Percentiles rank a stretch among this genome's conserved stretches.
These are phyloP conservation scores for Gynochthodes officinalis DNA, from an alignment of 257 asterid species.

Conservation along the genomic window DNA sequence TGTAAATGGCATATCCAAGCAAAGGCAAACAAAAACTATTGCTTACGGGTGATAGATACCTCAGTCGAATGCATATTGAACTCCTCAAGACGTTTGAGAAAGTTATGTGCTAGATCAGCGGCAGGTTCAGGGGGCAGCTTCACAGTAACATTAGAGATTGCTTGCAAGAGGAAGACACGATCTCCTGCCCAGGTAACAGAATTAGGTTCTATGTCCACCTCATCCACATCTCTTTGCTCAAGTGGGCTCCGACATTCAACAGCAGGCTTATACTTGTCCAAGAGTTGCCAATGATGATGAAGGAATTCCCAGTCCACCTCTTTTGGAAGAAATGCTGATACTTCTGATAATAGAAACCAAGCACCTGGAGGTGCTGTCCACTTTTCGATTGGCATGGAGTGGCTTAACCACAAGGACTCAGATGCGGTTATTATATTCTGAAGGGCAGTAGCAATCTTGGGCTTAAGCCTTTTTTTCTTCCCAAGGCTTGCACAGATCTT, in stretches of 20 bases:
- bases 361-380: constrained; percentile 97
- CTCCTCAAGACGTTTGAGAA: constrained; percentile 73
- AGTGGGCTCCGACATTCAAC: constrained; percentile 38
- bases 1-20: neutral
- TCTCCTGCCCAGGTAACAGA: constrained; percentile 83
- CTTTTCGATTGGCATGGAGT: constrained; percentile 57
- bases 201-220: constrained; percentile 44
- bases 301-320: constrained; percentile 92
- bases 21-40: neutral
- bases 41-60: constrained; percentile 40
- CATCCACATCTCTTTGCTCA: constrained; percentile 31
- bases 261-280: constrained; percentile 59
- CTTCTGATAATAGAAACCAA: constrained; percentile 91
- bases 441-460: constrained; percentile 59
- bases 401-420: constrained; percentile 60
- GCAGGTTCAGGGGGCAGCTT: constrained; percentile 87
- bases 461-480: constrained; percentile 69
- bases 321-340: constrained; percentile 70
- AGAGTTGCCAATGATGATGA: constrained; percentile 80
- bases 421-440: constrained; percentile 67
- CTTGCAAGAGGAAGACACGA: constrained; percentile 87
- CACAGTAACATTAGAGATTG: constrained; percentile 78
- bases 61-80: constrained; percentile 92
- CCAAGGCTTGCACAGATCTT: constrained; percentile 86
- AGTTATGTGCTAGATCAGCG: constrained; percentile 79